Evolutionary conservation across 352 stramenopile species (phyloP).

Genomic region (Thalassiosira oceanica): DNA sequence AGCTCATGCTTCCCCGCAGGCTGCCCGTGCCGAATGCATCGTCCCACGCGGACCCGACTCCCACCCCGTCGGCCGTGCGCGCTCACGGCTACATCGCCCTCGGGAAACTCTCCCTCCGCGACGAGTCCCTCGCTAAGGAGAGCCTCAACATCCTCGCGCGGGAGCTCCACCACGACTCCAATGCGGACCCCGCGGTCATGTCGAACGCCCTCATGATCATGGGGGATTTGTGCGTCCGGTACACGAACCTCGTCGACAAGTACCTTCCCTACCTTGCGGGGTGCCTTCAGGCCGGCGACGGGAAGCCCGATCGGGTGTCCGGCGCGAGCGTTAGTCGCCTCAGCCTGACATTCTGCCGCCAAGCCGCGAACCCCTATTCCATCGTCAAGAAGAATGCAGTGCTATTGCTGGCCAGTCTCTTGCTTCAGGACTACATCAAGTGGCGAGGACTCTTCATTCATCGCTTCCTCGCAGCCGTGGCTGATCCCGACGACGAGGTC

Average conservation of each 20-base stretch:
- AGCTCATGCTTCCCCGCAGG: conserved; percentile 54
- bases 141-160: conserved; percentile 93
- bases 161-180: conserved; percentile 82
- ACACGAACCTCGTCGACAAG: conserved; percentile 93
- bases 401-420: conserved; percentile 92
- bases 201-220: conserved; percentile 96
- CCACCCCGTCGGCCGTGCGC: conserved; percentile 83
- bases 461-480: conserved; percentile 92
- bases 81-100: conserved; percentile 92
- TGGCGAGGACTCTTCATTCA: conserved; percentile 94
- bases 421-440: conserved; percentile 98
- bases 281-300: conserved; percentile 82
- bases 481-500: conserved; percentile 92
- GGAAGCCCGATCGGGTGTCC: conserved; percentile 9
- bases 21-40: conserved; percentile 31
- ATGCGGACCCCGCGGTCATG: conserved; percentile 87
- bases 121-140: conserved; percentile 90
- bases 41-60: conserved; percentile 10
- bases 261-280: conserved; percentile 94
- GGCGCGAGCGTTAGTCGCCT: conserved; percentile 22
- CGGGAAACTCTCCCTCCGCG: conserved; percentile 93
- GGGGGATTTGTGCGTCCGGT: conserved; percentile 93
- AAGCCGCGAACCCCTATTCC: conserved; percentile 15
- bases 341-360: conserved; percentile 11
- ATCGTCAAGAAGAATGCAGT: conserved; percentile 91